Evolutionary conservation across 257 asterid species (phyloP).

Genomic region (Solanum pimpinellifolium): DNA sequence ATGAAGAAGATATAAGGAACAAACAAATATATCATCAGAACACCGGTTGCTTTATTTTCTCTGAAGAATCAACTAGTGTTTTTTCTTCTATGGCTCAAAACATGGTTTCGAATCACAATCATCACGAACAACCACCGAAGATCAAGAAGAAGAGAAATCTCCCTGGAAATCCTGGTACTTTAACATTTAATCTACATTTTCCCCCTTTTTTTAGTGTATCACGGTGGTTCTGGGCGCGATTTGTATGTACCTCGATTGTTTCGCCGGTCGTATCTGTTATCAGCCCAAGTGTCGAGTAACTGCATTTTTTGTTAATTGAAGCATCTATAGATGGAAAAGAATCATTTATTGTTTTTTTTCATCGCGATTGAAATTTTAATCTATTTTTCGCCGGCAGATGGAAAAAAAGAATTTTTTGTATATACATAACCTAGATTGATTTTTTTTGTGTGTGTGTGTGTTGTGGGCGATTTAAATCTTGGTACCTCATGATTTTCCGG

Average conservation of each 20-base stretch:
- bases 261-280: not conserved
- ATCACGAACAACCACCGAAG: conserved; percentile 27
- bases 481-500: not conserved
- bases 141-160: conserved; percentile 74
- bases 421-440: not conserved
- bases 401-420: not conserved
- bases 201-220: not conserved
- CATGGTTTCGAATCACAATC: conserved; percentile 18
- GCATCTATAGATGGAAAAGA: not conserved
- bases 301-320: not conserved
- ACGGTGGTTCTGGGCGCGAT: not conserved
- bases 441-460: not conserved
- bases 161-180: conserved; percentile 79
- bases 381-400: not conserved
- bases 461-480: not conserved
- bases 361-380: not conserved
- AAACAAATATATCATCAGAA: not conserved
- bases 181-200: not conserved
- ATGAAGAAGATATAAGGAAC: conserved; percentile 4
- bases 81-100: conserved; percentile 28
- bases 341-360: not conserved
- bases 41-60: conserved; percentile 30
- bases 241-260: not conserved
- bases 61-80: conserved; percentile 40
- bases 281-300: not conserved